phyloP scores from a whole-genome alignment of 176 grass and related monocot genomes.

The Alloteropsis semialata region DNA sequence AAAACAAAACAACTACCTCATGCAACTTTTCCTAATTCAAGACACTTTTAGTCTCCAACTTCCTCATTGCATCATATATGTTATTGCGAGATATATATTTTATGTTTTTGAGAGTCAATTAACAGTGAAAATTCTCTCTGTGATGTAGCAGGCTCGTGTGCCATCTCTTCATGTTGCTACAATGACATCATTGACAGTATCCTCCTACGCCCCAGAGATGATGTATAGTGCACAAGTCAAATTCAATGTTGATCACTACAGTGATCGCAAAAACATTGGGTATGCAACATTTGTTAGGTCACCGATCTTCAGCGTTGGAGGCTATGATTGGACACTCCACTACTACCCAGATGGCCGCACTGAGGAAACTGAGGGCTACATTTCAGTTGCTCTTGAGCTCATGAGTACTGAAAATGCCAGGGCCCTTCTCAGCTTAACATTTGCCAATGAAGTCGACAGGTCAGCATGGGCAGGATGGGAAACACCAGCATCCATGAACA shows the following conservation, averaged over 20 bases:
- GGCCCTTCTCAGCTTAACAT: neutral
- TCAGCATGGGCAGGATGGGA: neutral
- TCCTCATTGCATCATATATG: too few species aligned
- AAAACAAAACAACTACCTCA: too few species aligned
- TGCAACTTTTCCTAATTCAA: too few species aligned
- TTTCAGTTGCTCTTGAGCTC: neutral
- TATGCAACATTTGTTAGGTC: neutral
- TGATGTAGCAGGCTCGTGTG: too few species aligned
- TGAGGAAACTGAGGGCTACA: neutral
- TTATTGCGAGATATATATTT: too few species aligned
- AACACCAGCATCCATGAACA: neutral
- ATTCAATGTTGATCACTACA: neutral
- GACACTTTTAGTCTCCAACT: too few species aligned
- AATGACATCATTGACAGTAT: neutral
- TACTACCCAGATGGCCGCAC: neutral
- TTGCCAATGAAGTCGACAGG: neutral
- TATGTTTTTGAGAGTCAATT: too few species aligned
- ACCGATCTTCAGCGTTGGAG: neutral
- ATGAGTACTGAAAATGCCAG: neutral
- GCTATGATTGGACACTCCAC: neutral
- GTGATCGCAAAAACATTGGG: neutral
- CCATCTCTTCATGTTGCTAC: too few species aligned
- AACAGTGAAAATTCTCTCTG: too few species aligned
- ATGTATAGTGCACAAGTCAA: neutral
- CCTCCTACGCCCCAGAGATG: neutral